A percentile compares a stretch with the other conserved stretches of the same genome.
Conservation (phyloP, 2,329 filamentous ascomycete genomes). For the Incumbomyces delicatus region DNA sequence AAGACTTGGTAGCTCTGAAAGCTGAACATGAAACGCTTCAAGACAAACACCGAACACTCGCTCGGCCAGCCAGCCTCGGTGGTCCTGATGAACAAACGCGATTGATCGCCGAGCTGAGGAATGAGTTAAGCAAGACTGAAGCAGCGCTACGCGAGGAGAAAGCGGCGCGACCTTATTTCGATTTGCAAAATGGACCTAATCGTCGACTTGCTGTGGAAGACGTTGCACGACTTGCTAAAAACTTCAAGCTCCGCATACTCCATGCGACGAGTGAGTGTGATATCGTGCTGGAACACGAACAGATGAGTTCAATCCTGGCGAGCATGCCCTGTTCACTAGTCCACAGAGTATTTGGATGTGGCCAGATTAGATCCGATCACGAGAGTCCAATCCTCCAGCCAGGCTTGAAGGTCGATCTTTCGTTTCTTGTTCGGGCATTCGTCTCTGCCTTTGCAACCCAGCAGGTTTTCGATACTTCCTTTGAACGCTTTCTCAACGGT, state of each 20-base stretch:
- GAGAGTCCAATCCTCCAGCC: too few relatives aligned
- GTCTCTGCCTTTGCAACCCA: background rate
- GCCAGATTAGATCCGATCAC: too few relatives aligned
- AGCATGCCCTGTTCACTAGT: too few relatives aligned
- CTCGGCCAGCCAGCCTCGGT: background rate
- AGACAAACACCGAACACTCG: background rate
- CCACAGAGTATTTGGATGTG: too few relatives aligned
- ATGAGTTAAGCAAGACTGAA: background rate
- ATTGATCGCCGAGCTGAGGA: background rate
- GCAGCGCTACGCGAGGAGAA: background rate
- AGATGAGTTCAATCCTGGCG: too few relatives aligned
- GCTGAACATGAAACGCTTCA: background rate
- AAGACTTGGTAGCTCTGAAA: background rate
- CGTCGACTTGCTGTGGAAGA: background rate
- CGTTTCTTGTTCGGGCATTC: background rate
- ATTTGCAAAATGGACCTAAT: background rate
- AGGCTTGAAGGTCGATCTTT: background rate
- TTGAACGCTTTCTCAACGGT: background rate
- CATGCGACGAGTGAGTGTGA: too few relatives aligned
- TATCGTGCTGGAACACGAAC: too few relatives aligned
- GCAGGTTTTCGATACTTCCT: background rate
- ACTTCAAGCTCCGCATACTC: background rate
- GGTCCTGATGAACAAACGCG: background rate
- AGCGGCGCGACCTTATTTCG: background rate
- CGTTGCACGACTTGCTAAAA: background rate